Percentiles rank a stretch among this genome's conserved stretches.
These are phyloP conservation scores for Zea mays DNA, from an alignment of 176 grass and related monocot genomes.

Conservation along the genomic window Zm-B73-REFERENCE-NAM-5.0 NC_050105.1:125895001-125895500, in stretches of 20 bases:
- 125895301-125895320: neutral
- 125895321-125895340: neutral
- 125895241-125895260: neutral
- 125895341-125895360: no score
- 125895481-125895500: no score
- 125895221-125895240: slow-evolving; percentile 38
- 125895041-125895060: slow-evolving; percentile 23
- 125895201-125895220: slow-evolving; percentile 52
- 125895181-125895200: slow-evolving; percentile 43
- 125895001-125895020: slow-evolving; percentile 52
- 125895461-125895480: no score
- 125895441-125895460: no score
- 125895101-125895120: slow-evolving; percentile 47
- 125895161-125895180: slow-evolving; percentile 57
- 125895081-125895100: slow-evolving; percentile 41
- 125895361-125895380: neutral
- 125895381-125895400: no score
- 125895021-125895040: slow-evolving; percentile 47
- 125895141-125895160: slow-evolving; percentile 53
- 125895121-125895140: slow-evolving; percentile 49
- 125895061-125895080: slow-evolving; percentile 47
- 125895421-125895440: no score
- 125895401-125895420: neutral
- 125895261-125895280: neutral
- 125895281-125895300: neutral